Percentiles rank a stretch among this genome's conserved stretches.
Conservation (phyloP, 2,329 filamentous ascomycete genomes). For the Botryosphaeria dothidea region DNA sequence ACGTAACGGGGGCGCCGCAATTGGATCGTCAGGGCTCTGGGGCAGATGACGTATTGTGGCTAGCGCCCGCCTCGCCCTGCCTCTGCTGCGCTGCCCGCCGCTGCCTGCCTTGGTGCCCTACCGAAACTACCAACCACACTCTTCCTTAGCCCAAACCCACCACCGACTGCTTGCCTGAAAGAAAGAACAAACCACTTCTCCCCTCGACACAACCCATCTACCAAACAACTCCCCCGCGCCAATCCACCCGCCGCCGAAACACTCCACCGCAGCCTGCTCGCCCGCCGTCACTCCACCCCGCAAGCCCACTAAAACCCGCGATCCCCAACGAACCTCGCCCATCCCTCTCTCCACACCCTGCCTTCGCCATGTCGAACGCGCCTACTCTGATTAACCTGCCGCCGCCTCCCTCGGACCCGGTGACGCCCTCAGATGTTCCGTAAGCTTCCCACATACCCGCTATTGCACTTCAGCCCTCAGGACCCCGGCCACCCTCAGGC, state of each 20-base stretch:
- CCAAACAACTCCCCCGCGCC: not conserved
- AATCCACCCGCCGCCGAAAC: not conserved
- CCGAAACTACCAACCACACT: not conserved
- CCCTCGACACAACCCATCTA: not conserved
- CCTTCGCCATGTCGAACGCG: constrained; percentile 38
- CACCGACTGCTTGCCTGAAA: not conserved
- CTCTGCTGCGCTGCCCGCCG: not conserved
- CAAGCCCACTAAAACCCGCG: not conserved
- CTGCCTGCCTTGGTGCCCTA: constrained; percentile 11
- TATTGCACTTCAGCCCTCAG: not conserved
- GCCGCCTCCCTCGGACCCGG: constrained; percentile 76
- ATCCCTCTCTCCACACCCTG: not conserved
- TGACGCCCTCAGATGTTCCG: constrained; percentile 89
- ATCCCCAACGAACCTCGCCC: not conserved
- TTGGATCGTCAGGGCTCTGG: constrained; percentile 5
- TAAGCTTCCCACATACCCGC: constrained; percentile 48
- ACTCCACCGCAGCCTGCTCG: not conserved
- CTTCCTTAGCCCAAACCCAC: not conserved
- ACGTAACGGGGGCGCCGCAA: not conserved
- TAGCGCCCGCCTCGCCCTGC: not conserved
- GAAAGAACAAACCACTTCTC: not conserved
- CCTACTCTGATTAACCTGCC: constrained; percentile 83
- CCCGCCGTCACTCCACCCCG: constrained; percentile 11
- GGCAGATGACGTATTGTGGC: not conserved
- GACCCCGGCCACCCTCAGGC: not conserved